Base-by-base conservation (phyloP, 306 rosid genomes). In the Begonia loranthoides region DNA sequence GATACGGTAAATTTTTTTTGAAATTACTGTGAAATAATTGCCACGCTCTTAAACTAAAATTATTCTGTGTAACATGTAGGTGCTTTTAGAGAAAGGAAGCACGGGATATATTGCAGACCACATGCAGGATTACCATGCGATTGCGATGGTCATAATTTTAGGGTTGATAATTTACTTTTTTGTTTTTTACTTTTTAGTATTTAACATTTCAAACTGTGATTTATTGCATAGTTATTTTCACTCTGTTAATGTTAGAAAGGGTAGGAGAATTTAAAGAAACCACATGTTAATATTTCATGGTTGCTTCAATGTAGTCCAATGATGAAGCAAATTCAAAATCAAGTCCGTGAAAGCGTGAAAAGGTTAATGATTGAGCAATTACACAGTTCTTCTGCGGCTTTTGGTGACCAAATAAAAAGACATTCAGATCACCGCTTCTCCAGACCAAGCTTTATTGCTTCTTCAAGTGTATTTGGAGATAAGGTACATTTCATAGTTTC, bases 381-480 rank as follows among this genome's bases (percentile, higher is more conserved):
- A 50, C 78, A 59, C 38, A 46, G 62, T 59, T 77, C 75, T 66
- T 74, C 86, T 41, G 41, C 75, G 40, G 52, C 73, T 52, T 69
- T 59, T 45, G 64, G 72, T 56, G 68, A 48, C 63, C 76, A 62
- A 72, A 57, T 45, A 40, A 63, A 41, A 51, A 57, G 11, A 21
- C 61, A 75, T 52, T 64, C 82, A 17, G 71, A 66, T 49, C 36
- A 47, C 66, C 41, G 50, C 64, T 54, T 15, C 39, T 61, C 67
- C 63, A 85, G 72, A 56, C 95, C 94, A 52, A 61, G 77, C 68
- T 77, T 89, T 56, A 50, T 89, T 65, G 94, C 75, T 68, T 85
- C 95, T 58, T 72, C 95, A 56, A 85, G 97, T 60, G 68, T 57
- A 48, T 90, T 89, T 70, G 97, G 95, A 66, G 73, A 87, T 12